phyloP scores from a whole-genome alignment of 768 basidiomycete genomes.

The Suillus tomentosus region DNA sequence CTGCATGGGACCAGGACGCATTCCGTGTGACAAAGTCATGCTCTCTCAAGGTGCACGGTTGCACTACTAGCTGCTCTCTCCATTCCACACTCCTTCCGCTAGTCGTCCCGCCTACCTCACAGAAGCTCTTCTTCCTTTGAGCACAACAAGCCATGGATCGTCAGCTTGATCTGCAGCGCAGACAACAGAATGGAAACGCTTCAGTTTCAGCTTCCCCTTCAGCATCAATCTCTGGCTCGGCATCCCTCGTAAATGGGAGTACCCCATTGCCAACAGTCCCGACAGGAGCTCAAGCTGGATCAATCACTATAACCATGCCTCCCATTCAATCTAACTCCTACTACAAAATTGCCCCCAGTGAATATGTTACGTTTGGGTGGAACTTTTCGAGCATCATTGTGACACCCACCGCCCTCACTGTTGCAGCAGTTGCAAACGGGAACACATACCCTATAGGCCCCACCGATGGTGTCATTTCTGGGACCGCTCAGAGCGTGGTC shows the following conservation, averaged over 20 bases:
- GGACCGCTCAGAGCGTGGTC: slow-evolving; percentile 48
- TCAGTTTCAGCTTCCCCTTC: slow-evolving; percentile 17
- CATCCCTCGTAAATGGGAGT: slow-evolving; percentile 34
- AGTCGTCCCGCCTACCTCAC: neutral
- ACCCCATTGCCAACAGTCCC: slow-evolving; percentile 43
- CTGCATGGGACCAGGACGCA: slow-evolving; percentile 16
- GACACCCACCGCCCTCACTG: slow-evolving; percentile 55
- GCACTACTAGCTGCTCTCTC: neutral
- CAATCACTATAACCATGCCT: slow-evolving; percentile 57
- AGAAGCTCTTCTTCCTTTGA: slow-evolving; percentile 7
- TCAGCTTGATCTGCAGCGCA: slow-evolving; percentile 23
- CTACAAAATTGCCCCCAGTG: slow-evolving; percentile 62
- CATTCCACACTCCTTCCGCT: slow-evolving; percentile 8
- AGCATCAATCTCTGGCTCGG: neutral
- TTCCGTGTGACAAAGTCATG: slow-evolving; percentile 14
- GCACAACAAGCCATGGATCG: slow-evolving; percentile 5
- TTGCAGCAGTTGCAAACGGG: slow-evolving; percentile 66
- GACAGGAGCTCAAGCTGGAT: slow-evolving; percentile 51
- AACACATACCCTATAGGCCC: slow-evolving; percentile 70
- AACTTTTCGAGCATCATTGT: slow-evolving; percentile 61
- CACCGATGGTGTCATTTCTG: slow-evolving; percentile 53
- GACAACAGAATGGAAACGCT: slow-evolving; percentile 24
- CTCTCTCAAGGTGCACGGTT: slow-evolving; percentile 10
- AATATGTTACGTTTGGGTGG: slow-evolving; percentile 73
- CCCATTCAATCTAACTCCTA: slow-evolving; percentile 60